Evolutionary conservation across 1,284 basidiomycete genomes (phyloP).

Genomic region (Pseudozyma sp.): DNA sequence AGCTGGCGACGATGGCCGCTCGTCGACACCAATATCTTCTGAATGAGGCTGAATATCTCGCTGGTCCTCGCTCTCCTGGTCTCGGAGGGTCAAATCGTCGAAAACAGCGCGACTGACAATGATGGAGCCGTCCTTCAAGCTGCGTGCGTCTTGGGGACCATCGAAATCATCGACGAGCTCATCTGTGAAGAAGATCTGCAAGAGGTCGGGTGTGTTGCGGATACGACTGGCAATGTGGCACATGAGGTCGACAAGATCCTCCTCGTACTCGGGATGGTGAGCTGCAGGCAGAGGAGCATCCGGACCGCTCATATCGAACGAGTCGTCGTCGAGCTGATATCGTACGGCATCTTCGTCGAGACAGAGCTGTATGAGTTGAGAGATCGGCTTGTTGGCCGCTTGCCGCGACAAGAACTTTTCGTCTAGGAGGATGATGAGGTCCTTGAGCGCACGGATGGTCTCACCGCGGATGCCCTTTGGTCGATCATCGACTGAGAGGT

Average conservation of each 20-base stretch:
- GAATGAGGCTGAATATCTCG: not conserved
- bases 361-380: conserved; percentile 85
- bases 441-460: conserved; percentile 62
- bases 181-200: conserved; percentile 61
- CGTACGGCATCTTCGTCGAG: conserved; percentile 90
- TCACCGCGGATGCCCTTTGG: conserved; percentile 63
- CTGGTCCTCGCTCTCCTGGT: not conserved
- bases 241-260: conserved; percentile 63
- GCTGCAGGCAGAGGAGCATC: conserved; percentile 4
- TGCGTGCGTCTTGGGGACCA: conserved; percentile 6
- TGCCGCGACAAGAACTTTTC: conserved; percentile 64
- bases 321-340: conserved; percentile 78
- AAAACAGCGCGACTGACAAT: conserved; percentile 32
- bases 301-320: conserved; percentile 13
- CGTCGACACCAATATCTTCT: not conserved
- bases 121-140: conserved; percentile 43
- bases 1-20: conserved; percentile 35
- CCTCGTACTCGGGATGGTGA: conserved; percentile 28
- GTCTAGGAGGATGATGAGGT: conserved; percentile 66
- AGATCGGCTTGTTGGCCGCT: conserved; percentile 79
- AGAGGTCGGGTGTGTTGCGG: conserved; percentile 58
- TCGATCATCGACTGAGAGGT: conserved; percentile 59
- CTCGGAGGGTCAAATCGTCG: conserved; percentile 3
- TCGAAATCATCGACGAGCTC: conserved; percentile 36
- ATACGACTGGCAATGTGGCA: conserved; percentile 61